These are phyloP conservation scores for Henckelia pumila DNA, from an alignment of 257 asterid species.

Conservation along the genomic window DNA sequence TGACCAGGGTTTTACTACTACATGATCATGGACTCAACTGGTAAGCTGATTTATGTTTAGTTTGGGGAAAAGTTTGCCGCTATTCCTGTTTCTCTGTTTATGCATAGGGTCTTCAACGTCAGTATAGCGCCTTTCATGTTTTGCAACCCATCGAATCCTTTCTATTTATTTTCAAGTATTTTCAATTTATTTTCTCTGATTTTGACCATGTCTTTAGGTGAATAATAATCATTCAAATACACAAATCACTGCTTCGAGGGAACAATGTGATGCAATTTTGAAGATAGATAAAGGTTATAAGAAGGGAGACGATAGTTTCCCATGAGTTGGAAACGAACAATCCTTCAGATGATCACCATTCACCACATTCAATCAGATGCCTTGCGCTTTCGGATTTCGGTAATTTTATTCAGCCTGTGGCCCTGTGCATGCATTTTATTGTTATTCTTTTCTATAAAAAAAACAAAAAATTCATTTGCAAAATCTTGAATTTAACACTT, in stretches of 20 bases:
- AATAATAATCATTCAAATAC: conserved; percentile 14
- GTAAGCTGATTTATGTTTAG: conserved; percentile 20
- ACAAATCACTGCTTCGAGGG: conserved; percentile 46
- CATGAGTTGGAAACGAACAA: conserved; percentile 23
- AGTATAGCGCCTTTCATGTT: conserved; percentile 59
- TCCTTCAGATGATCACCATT: conserved; percentile 24
- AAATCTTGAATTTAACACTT: neutral
- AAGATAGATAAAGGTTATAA: conserved; percentile 29
- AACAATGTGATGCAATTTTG: conserved; percentile 48
- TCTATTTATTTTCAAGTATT: conserved; percentile 38
- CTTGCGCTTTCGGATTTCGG: conserved; percentile 59
- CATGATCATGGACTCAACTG: conserved; percentile 78
- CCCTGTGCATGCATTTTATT: conserved; percentile 1
- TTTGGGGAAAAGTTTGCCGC: neutral
- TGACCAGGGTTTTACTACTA: conserved; percentile 70
- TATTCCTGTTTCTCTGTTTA: conserved; percentile 6
- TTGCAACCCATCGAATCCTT: conserved; percentile 72
- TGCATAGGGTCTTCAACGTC: conserved; percentile 79
- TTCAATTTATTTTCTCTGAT: neutral
- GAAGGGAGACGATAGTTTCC: conserved; percentile 23
- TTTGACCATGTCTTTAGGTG: conserved; percentile 12
- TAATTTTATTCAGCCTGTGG: conserved; percentile 25
- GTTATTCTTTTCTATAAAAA: neutral
- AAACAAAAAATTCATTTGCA: neutral
- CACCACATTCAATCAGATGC: conserved; percentile 28